phyloP scores from a whole-genome alignment of 176 grass and related monocot species.

The Musa schizocarpa region DNA sequence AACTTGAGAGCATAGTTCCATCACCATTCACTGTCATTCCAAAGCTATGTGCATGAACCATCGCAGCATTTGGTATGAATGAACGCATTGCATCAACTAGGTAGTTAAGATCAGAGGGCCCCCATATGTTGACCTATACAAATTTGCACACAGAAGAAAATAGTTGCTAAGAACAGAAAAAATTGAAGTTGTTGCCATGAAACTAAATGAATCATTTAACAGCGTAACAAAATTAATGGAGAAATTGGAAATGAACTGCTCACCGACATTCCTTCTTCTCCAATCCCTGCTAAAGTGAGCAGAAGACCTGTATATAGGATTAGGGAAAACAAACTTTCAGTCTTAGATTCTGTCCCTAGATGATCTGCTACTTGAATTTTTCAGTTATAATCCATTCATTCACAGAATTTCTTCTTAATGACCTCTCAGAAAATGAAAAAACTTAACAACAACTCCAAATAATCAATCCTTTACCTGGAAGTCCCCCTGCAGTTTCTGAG shows the following conservation, averaged over 20 bases:
- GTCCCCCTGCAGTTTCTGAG: slow-evolving; percentile 97
- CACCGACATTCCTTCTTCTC: slow-evolving; percentile 95
- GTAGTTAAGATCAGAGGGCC: slow-evolving; percentile 81
- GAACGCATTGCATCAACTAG: slow-evolving; percentile 78
- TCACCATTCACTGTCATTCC: slow-evolving; percentile 26
- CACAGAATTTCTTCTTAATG: not conserved
- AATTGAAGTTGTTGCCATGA: not conserved
- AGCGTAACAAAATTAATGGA: not conserved
- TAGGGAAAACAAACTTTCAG: slow-evolving; percentile 2
- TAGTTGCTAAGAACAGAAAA: not conserved
- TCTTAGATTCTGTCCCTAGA: not conserved
- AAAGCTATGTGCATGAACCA: slow-evolving; percentile 97
- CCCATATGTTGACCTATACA: slow-evolving; percentile 91
- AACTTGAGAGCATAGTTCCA: slow-evolving; percentile 23
- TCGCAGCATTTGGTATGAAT: slow-evolving; percentile 84
- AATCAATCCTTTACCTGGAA: slow-evolving; percentile 54
- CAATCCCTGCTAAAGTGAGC: slow-evolving; percentile 80
- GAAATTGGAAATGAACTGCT: slow-evolving; percentile 25
- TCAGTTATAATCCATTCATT: not conserved
- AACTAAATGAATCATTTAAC: not conserved
- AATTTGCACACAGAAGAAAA: slow-evolving; percentile 18
- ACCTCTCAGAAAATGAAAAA: not conserved
- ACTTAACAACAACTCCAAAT: not conserved
- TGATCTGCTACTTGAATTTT: not conserved
- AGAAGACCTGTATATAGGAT: slow-evolving; percentile 46